Evolutionary conservation across 202 grass and related monocot genomes (phyloP).

Genomic region (Elaeis oleifera): DNA sequence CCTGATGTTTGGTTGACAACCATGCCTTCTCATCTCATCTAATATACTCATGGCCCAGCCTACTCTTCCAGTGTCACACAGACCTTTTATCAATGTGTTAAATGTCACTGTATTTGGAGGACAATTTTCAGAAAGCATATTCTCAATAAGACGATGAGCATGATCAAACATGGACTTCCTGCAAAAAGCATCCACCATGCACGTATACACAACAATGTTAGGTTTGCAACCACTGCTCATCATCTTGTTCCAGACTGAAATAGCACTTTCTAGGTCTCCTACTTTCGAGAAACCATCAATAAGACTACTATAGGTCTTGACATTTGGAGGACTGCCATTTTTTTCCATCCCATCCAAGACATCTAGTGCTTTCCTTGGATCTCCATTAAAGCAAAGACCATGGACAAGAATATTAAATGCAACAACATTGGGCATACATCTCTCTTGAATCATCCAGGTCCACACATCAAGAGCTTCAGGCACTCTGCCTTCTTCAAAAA

Average conservation of each 20-base stretch:
- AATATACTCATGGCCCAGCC: conserved; percentile 44
- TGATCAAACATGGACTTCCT: conserved; percentile 66
- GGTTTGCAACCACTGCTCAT: conserved; percentile 50
- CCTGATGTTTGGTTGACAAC: conserved; percentile 48
- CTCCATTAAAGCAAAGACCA: conserved; percentile 49
- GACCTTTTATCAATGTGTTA: conserved; percentile 60
- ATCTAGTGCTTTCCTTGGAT: conserved; percentile 34
- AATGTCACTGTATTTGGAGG: conserved; percentile 65
- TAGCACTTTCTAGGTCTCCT: conserved; percentile 52
- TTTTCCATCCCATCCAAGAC: conserved; percentile 43
- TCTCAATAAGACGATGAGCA: conserved; percentile 59
- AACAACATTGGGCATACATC: conserved; percentile 43
- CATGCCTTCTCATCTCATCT: conserved; percentile 48
- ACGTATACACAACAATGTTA: conserved; percentile 73
- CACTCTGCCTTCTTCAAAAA: conserved; percentile 34
- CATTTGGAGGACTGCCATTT: conserved; percentile 38
- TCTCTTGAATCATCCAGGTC: conserved; percentile 58
- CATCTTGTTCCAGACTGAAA: conserved; percentile 65
- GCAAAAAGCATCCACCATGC: conserved; percentile 66
- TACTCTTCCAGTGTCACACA: conserved; percentile 47
- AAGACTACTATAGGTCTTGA: conserved; percentile 54
- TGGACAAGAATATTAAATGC: conserved; percentile 70
- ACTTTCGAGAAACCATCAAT: conserved; percentile 67
- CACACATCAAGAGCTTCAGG: conserved; percentile 57
- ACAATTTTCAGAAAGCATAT: conserved; percentile 51